Base-by-base conservation (phyloP, 1,139 yeast genomes). In the Insectozyma bohioensis region DNA sequence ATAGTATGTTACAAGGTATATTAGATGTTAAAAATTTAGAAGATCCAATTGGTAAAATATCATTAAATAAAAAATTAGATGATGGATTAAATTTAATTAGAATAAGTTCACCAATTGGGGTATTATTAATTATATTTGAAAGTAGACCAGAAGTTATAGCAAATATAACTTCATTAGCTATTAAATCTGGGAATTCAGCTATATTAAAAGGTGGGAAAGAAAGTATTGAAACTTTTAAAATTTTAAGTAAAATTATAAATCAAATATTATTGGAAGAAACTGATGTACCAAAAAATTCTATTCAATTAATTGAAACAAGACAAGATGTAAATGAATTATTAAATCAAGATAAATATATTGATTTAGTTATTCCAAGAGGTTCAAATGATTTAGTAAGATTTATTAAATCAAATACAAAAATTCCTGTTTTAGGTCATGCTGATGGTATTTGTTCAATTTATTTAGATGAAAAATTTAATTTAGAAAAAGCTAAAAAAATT, bases 61-160 rank as follows among this genome's bases (percentile, higher is more conserved):
- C 94, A 1, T 65, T 90, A 48, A 90, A 95, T 26, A 78, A 82
- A 25, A 77, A 86, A 56, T 67, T 94, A 24, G 99, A 94, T 56
- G 95, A 87, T 30, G 95, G 86, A 5, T 73, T 94, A 46, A 83
- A 80, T 34, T 67, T 94, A 41, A 84, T 80, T 57, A 67, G 95
- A 49, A 73, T 92, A 10, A 83, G 96, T 4, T 84, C 96, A 19
- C 98, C 98, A 11, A 88, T 94, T 6, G 99, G 99, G 10, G 97
- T 88, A 0, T 60, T 94, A 33, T 69, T 94, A 42, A 90, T 94
- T 31, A 94, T 94, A 39, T 94, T 94, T 54, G 99, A 94, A 61
- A 81, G 95, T 24, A 78, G 99, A 50, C 99, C 99, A 19, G 99
- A 94, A 56, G 98, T 94, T 11, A 92, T 94, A 64, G 98, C 98